phyloP scores from a whole-genome alignment of 257 asterid species.

The Nicotiana otophora region DNA sequence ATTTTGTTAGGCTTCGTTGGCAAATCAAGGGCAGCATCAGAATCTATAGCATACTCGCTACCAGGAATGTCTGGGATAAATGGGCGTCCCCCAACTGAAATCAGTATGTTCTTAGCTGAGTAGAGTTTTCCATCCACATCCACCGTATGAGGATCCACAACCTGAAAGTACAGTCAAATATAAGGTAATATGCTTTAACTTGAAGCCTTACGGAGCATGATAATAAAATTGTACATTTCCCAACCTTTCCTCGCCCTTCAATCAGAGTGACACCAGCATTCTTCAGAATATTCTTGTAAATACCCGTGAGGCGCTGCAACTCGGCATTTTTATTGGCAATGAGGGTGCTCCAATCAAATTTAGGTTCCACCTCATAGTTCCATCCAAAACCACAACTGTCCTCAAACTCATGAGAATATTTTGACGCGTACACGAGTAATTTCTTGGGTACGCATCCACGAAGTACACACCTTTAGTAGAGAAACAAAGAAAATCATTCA shows the following conservation, averaged over 20 bases:
- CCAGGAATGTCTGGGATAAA: constrained; percentile 96
- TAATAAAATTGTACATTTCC: constrained; percentile 4
- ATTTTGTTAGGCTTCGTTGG: constrained; percentile 76
- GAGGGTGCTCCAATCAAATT: constrained; percentile 90
- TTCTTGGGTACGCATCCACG: constrained; percentile 98
- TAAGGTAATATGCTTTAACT: not conserved
- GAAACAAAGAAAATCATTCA: constrained; percentile 8
- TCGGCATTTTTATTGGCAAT: constrained; percentile 95
- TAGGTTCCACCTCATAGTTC: constrained; percentile 77
- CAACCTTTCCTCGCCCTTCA: constrained; percentile 98
- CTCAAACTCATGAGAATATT: constrained; percentile 86
- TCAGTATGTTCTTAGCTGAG: constrained; percentile 81
- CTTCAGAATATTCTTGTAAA: constrained; percentile 72
- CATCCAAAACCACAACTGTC: constrained; percentile 95
- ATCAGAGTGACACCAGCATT: constrained; percentile 66
- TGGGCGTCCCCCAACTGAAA: constrained; percentile 98
- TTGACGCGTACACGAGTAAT: constrained; percentile 85
- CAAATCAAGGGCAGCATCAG: constrained; percentile 95
- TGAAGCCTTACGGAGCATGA: not conserved
- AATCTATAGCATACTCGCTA: constrained; percentile 78
- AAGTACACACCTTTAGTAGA: constrained; percentile 76
- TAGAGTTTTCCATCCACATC: constrained; percentile 80
- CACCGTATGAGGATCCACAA: constrained; percentile 87
- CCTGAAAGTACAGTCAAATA: constrained; percentile 32
- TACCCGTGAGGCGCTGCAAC: constrained; percentile 79